Base-by-base conservation (phyloP, 106 monocot genomes). In the Dioscorea zingiberensis region DNA sequence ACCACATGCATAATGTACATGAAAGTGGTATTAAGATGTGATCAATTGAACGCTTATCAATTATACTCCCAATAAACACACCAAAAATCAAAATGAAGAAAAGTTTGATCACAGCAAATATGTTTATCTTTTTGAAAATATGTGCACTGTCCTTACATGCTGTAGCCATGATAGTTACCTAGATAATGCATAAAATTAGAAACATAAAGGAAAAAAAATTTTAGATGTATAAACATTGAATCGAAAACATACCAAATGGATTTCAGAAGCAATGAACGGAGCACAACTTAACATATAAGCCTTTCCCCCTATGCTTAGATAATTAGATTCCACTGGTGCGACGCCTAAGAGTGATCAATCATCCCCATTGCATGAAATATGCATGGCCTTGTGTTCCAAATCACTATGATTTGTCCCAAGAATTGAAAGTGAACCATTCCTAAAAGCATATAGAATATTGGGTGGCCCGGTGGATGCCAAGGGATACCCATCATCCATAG, bases 101-200 rank as follows among this genome's bases (percentile, higher is more conserved):
- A 1, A 80, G 53, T 15, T 48, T 28, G 1, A 62, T 49, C 7
- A 69, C 47, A 18, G 53, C 26, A 18, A 68, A n/a, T n/a, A n/a
- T 56, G 17, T 69, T 65, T 62, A 78, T 25, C 55, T 48, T 61
- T 25, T 65, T 60, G 25, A 81, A n/a, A 27, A 56, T 18, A 13
- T 27, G 29, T 7, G 59, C 29, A 23, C 26, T 21, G 14, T 27
- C 4, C 21, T 69, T 59, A 21, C 2, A 15, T n/a, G 64, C 69
- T n/a, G 64, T 63, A 54, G 58, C 64, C 23, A 77, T 13, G 46
- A 72, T 13, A 21, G 47, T 44, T 24, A 75, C 65, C 85, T 85
- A 49, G 4, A 79, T 59, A 46, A 67, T 44, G 26, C 22, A 44
- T 54, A 32, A 27, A 49, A 5, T 25, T 4, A 66, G 10, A 21